phyloP scores from a whole-genome alignment of 2,329 filamentous ascomycete genomes.

The Paraphoma sp. region DNA sequence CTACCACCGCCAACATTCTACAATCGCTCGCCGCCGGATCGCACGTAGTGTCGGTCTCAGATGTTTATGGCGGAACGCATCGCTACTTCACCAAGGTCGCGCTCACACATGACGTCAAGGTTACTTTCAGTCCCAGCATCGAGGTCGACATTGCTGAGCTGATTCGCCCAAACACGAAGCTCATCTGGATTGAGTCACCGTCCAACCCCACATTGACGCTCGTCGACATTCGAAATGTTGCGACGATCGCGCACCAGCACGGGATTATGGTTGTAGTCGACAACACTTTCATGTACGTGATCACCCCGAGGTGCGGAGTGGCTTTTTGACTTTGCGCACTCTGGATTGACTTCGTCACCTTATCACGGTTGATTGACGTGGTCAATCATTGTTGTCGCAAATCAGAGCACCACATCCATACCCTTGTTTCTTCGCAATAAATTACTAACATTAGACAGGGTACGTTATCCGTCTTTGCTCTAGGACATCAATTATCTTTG shows the following conservation, averaged over 20 bases:
- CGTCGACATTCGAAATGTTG: slow-evolving; percentile 89
- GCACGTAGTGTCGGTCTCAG: slow-evolving; percentile 94
- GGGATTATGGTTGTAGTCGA: slow-evolving; percentile 97
- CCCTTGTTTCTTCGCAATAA: too few relatives aligned
- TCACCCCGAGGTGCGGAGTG: too few relatives aligned
- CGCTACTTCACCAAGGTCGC: slow-evolving; percentile 99
- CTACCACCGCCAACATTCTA: slow-evolving; percentile 90
- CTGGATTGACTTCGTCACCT: too few relatives aligned
- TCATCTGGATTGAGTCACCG: slow-evolving; percentile 97
- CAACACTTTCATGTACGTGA: slow-evolving; percentile 98
- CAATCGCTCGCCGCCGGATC: slow-evolving; percentile 90
- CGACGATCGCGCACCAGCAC: slow-evolving; percentile 80
- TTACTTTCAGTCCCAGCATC: slow-evolving; percentile 93
- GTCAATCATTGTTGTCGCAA: too few relatives aligned
- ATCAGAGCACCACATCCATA: too few relatives aligned
- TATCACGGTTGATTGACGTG: too few relatives aligned
- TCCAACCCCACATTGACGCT: slow-evolving; percentile 93
- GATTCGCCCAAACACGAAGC: slow-evolving; percentile 86
- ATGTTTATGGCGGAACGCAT: slow-evolving; percentile 98
- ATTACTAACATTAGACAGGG: too few relatives aligned
- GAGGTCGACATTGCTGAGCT: slow-evolving; percentile 85
- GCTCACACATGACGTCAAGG: slow-evolving; percentile 88
- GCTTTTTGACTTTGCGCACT: too few relatives aligned
- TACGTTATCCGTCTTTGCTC: too few relatives aligned
- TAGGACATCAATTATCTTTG: too few relatives aligned